Evolutionary conservation across 208 protist genomes (phyloP), one percentile per base, ranked within the genome.

Genomic region (Herpetomonas tarakana): DNA sequence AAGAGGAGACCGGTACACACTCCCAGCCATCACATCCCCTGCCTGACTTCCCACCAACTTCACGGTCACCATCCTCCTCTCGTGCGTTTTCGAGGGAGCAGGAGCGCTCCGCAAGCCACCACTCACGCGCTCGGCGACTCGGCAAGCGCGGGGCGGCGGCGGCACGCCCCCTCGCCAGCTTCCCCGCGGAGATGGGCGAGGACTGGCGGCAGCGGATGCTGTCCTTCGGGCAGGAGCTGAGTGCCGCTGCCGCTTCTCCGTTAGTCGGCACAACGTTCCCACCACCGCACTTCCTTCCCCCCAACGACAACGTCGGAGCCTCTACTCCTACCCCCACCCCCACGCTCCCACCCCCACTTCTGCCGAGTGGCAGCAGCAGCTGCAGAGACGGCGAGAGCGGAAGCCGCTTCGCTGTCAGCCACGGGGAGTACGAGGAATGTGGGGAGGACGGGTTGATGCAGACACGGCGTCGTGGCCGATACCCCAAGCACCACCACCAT

Each of bases 171-270:
- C 35, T 6, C 41, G 35, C 35, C 28, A 27, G 21, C 18, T 3
- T 3, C 21, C 31, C 47, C 24, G 35, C 55, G 2, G 55, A 24
- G 11, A 11, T 22, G 14, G 31, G 41, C 7, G 16, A 22, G 26
- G 27, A 51, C 41, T 31, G 14, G 27, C 55, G 55, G 6, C 35
- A 41, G 2, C 55, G 41, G 9, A 24, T 61, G 38, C 55, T 61
- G 22, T 61, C n/a, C 4, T 39, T 61, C 0, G 55, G 55, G 12
- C 41, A 61, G 24, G 35, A 30, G 19, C 21, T 61, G 24, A 25
- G 41, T 6, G 55, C 41, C 26, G 44, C 55, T 6, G 9, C 9
- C 35, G 9, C 35, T 14, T 41, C 35, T 14, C 35, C 35, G 35
- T 14, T 6, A 6, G 35, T 18, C 35, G 9, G 35, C 35, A 41